phyloP scores from a whole-genome alignment of 148 eudicot species.

The Camellia japonica region DNA sequence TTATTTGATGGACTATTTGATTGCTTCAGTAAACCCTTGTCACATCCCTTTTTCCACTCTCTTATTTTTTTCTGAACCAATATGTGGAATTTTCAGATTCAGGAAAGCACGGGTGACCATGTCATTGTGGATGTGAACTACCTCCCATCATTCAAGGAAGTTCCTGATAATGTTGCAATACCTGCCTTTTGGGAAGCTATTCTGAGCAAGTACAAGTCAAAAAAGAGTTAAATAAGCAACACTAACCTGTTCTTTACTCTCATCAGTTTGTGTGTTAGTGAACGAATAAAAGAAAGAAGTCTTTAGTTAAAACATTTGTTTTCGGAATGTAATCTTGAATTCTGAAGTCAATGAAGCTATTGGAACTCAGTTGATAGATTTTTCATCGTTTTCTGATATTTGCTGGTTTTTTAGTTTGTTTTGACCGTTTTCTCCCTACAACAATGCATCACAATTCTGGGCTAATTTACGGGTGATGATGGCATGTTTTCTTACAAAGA shows the following conservation, averaged over 20 bases:
- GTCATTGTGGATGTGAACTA: slow-evolving; percentile 96
- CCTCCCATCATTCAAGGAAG: slow-evolving; percentile 91
- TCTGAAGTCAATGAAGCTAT: too few species aligned
- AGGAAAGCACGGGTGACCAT: slow-evolving; percentile 80
- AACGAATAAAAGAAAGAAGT: too few species aligned
- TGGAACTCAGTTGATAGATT: too few species aligned
- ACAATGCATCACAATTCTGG: too few species aligned
- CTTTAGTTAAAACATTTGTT: too few species aligned
- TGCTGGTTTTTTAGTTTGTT: too few species aligned
- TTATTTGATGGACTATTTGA: background rate
- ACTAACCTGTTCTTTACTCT: background rate
- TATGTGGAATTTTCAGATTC: slow-evolving; percentile 42
- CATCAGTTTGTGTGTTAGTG: background rate
- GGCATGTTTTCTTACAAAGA: too few species aligned
- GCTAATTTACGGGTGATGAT: too few species aligned
- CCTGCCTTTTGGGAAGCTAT: slow-evolving; percentile 96
- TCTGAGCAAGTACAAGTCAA: slow-evolving; percentile 42
- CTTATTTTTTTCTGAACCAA: background rate
- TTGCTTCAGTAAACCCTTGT: background rate
- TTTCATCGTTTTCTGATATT: too few species aligned
- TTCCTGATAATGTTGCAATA: slow-evolving; percentile 68
- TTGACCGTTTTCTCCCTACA: too few species aligned
- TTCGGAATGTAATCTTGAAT: too few species aligned
- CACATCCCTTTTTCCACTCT: background rate
- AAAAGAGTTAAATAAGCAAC: slow-evolving; percentile 16